Base-by-base conservation (phyloP, 2,329 filamentous ascomycete genomes). In the Davidsoniella neocaledoniae region DNA sequence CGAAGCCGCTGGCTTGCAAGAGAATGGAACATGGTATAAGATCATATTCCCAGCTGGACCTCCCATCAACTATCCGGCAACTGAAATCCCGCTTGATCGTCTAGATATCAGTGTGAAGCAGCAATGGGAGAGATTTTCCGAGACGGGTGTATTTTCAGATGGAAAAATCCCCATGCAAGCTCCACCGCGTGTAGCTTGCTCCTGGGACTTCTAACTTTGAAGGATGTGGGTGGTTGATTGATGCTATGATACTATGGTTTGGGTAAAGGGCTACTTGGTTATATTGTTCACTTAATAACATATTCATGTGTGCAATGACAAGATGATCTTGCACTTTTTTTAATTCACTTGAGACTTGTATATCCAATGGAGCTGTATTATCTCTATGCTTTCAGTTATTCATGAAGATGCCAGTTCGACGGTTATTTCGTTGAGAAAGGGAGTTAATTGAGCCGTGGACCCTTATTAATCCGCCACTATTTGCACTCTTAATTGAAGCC, bases 11-110 rank as follows among this genome's bases (percentile, higher is more conserved):
- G 53, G 53, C 4, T 67, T 68, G 56, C 69, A 55, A 54, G 73
- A 63, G 19, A 73, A 79, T 56, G 73, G 76, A 33, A 70, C 64
- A 0, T 76, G 73, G 66, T 69, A 73, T 46, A 77, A 74, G 55
- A 79, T 90, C 45, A 84, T 81, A 72, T 87, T 84, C 60, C 81
- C 83, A 0, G 67, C 79, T 43, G 86, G 84, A 0, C 71, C 81
- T 19, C 83, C 81, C 1, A 62, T 63, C 5, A 78, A 77, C 54
- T 76, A 74, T 47, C 71, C 71, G 54, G 74, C 81, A 54, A 81
- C 81, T 7, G 77, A 85, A 59, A 63, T 75, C 2, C 70, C 70
- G 0, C 62, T 68, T 1, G 71, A 74, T 5, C 53, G 60, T 37
- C 85, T 85, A 54, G 71, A 76, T 17, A 71, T 77, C 2, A 72